Evolutionary conservation across 2,329 filamentous ascomycete genomes (phyloP).

Genomic region (Phoma herbarum): DNA sequence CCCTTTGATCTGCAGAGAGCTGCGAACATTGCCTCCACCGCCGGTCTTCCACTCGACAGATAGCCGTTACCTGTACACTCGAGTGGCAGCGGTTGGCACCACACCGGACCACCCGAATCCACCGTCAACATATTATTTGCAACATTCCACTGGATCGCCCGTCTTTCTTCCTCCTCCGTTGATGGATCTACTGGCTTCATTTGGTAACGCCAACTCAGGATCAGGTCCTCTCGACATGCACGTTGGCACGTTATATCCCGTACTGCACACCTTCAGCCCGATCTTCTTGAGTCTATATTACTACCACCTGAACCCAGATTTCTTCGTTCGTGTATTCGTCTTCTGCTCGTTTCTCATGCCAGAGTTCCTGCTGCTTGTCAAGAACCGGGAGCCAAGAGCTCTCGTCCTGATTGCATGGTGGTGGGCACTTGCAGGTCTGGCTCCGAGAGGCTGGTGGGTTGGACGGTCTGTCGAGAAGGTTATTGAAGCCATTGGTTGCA

Average conservation of each 20-base stretch:
- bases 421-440: constrained; percentile 36
- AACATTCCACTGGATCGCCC: constrained; percentile 15
- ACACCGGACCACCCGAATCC: constrained; percentile 41
- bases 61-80: constrained; percentile 26
- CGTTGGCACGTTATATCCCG: constrained; percentile 32
- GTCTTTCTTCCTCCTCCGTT: constrained; percentile 44
- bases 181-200: constrained; percentile 31
- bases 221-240: constrained; percentile 33
- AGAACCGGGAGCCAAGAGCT: constrained; percentile 35
- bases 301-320: constrained; percentile 40
- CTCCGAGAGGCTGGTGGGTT: constrained; percentile 42
- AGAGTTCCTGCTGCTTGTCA: constrained; percentile 38
- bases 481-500: constrained; percentile 34
- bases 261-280: constrained; percentile 42
- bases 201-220: constrained; percentile 23
- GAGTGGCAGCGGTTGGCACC: constrained; percentile 22
- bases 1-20: constrained; percentile 40
- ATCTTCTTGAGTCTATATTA: constrained; percentile 48
- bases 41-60: constrained; percentile 26
- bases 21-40: constrained; percentile 41
- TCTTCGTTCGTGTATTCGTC: constrained; percentile 41
- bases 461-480: constrained; percentile 23
- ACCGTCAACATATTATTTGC: constrained; percentile 33
- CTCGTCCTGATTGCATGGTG: constrained; percentile 43
- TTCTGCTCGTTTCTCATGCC: constrained; percentile 44